Evolutionary conservation across 2,329 filamentous ascomycete genomes (phyloP), one percentile per base, ranked within the genome.

Genomic region (Alternaria sp.): DNA sequence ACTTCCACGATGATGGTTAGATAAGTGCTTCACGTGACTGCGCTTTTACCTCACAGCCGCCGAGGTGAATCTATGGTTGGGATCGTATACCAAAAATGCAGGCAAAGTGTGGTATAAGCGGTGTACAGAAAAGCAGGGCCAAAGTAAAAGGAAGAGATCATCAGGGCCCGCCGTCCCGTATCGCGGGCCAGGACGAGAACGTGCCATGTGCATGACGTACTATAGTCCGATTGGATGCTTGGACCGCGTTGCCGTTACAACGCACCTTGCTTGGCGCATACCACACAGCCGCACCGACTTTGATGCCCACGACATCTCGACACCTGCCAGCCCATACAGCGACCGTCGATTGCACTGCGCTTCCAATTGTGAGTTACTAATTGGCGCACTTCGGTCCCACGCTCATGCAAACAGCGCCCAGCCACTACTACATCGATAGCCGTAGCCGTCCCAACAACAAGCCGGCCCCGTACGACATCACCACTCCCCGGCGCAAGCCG

Each of bases 401-500:
- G 30, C 43, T 30, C 26, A 32, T 30, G n/a, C 47, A 50, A 54
- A 49, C 17, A 54, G 23, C 26, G 17, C 30, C 59, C 36, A 51
- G 44, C 60, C 59, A 43, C 30, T 47, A 43, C 56, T 19, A 44
- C 25, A 62, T 68, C 56, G 60, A 66, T 66, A 62, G 47, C 46
- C 46, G 8, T 66, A 62, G 47, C 46, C 46, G 8, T 50, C 36
- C 45, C 23, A 50, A 49, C 47, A 50, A 54, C 52, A 44, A 36
- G 25, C 46, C 54, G 46, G 56, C 43, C 52, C 57, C 58, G 59
- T 54, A 46, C 62, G 23, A 58, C 49, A 61, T 51, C 50, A 50
- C 59, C 52, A 51, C 58, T 61, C 56, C 47, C 45, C 44, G 58
- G 64, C 64, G 63, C 60, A 56, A 59, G 62, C 56, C 59, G 61